phyloP scores from a whole-genome alignment of 331 rosid species.

The Arachis monticola region DNA sequence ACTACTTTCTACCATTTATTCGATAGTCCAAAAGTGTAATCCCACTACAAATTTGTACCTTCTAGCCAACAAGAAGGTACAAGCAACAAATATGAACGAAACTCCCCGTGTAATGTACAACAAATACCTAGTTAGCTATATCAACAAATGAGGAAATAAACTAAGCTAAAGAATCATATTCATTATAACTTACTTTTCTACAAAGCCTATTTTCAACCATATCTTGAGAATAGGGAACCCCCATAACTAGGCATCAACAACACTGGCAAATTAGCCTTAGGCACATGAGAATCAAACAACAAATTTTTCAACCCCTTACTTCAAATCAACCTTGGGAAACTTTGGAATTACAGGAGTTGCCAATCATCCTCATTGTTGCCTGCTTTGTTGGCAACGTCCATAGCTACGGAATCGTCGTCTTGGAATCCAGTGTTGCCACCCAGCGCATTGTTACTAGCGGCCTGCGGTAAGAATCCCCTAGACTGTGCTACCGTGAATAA shows the following conservation, averaged over 20 bases:
- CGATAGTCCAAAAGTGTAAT: conserved; percentile 28
- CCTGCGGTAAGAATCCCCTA: conserved; percentile 53
- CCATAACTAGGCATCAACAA: conserved; percentile 29
- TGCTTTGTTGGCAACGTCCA: conserved; percentile 43
- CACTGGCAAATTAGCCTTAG: conserved; percentile 22
- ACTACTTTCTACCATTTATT: conserved; percentile 38
- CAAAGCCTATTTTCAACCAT: conserved; percentile 29
- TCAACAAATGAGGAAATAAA: conserved; percentile 43
- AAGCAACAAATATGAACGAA: conserved; percentile 37
- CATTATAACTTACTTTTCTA: conserved; percentile 45
- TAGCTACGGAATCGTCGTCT: conserved; percentile 49
- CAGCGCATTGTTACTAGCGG: conserved; percentile 43
- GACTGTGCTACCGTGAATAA: conserved; percentile 78
- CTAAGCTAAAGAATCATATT: conserved; percentile 51
- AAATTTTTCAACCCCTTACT: not conserved
- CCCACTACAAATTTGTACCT: conserved; percentile 28
- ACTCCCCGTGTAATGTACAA: conserved; percentile 45
- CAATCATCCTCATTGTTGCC: conserved; percentile 82
- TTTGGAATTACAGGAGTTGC: conserved; percentile 72
- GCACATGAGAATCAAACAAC: conserved; percentile 32
- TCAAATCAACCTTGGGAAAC: too few species aligned
- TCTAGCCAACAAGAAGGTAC: conserved; percentile 21
- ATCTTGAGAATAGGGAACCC: conserved; percentile 1
- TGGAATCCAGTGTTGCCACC: conserved; percentile 41
- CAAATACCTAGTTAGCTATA: conserved; percentile 44